Evolutionary conservation across 805 yeast species (phyloP), one percentile per base, ranked within the genome.

Genomic region (Zygoascus bituminiphila): DNA sequence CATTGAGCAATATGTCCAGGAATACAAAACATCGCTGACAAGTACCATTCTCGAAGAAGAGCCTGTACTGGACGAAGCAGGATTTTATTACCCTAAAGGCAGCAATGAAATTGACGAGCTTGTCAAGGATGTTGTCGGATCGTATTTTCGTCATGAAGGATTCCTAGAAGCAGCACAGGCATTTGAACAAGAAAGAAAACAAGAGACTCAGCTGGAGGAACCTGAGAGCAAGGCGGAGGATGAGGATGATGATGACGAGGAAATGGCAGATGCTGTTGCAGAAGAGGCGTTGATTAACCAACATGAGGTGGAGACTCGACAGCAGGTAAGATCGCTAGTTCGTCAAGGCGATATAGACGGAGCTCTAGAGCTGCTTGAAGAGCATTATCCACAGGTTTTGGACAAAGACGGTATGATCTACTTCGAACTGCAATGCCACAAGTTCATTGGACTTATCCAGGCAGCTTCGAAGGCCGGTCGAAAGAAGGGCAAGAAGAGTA

Each of bases 111-210:
- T 44, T 15, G 36, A 47, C n/a, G 54, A 51, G 10, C 45, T 64
- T 7, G 58, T 71, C 43, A 65, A 66, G 39, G 55, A 62, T 20
- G 62, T 74, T 37, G 68, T 75, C 3, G 53, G 67, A n/a, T 63
- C 71, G 12, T 81, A 80, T 58, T 71, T 82, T 35, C 68, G 72
- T n/a, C 78, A 79, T 57, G 72, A 73, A 47, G 88, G 88, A 2
- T 75, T 72, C 55, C 68, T 70, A 25, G 78, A 77, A 48, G 74
- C 79, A 2, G 75, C 78, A 2, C 68, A 68, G 49, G 75, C 79
- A 0, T 76, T 82, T 50, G 63, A 70, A 20, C 61, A 66, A 33
- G 87, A 81, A 53, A 55, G 75, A 25, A 53, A 56, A 8, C 53
- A 59, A 17, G 72, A 71, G 42, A 48, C 48, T 7, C 31, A 40